These are phyloP conservation scores for Lactarius evosmus DNA, from an alignment of 768 basidiomycete genomes.

Conservation along the genomic window DNA sequence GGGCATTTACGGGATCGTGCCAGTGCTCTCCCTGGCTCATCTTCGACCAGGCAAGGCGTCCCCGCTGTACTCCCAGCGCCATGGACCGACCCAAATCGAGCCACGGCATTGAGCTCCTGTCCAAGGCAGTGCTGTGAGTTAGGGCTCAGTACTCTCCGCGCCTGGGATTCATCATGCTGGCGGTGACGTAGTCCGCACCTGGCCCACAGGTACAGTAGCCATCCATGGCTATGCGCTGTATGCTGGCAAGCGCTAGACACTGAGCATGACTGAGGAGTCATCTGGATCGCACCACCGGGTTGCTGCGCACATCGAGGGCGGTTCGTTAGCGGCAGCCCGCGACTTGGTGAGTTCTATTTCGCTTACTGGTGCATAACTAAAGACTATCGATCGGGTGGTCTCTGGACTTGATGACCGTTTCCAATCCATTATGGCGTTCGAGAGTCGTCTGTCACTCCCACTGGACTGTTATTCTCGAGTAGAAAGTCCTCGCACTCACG, in stretches of 20 bases:
- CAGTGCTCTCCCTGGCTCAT: background rate
- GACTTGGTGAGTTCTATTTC: background rate
- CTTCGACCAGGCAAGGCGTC: background rate
- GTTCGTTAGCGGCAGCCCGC: background rate
- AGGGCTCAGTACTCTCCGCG: background rate
- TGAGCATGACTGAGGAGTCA: no score
- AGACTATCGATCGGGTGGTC: background rate
- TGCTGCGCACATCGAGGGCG: no score
- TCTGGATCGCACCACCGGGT: no score
- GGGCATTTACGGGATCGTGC: background rate
- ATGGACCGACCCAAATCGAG: background rate
- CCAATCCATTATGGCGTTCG: background rate
- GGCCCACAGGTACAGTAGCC: no score
- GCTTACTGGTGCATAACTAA: background rate
- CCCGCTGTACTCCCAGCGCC: background rate
- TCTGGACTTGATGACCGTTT: background rate
- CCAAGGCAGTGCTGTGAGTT: background rate
- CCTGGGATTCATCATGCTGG: background rate
- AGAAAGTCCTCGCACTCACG: background rate
- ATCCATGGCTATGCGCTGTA: no score
- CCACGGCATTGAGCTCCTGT: background rate
- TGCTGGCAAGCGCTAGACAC: no score
- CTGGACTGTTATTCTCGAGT: background rate
- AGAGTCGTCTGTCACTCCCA: background rate
- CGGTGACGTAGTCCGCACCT: background rate